Base-by-base conservation (phyloP, 2,329 filamentous ascomycete genomes). In the Passalora sequoiae region DNA sequence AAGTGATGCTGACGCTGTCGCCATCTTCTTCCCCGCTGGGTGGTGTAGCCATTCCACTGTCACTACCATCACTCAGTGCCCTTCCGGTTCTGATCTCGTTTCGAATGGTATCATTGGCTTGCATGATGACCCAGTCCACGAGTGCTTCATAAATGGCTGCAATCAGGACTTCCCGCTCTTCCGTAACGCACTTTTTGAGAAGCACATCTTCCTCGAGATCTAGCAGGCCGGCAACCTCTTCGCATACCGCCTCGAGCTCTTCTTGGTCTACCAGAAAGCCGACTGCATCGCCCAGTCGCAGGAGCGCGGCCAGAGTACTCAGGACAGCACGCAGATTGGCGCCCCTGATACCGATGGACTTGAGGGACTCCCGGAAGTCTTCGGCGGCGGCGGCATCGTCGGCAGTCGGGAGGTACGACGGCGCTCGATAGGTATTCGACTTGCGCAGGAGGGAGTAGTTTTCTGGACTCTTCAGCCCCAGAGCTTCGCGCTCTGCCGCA, bases 301-400 rank as follows among this genome's bases (percentile, higher is more conserved):
- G 71, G 10, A 98, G 70, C 20, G 86, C 91, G 2, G 89, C 86
- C 13, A 98, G 75, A 0, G 83, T 83, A 0, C 89, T 92, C 39
- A 98, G 84, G 44, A 98, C 76, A 58, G 86, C 85, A 43, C 89
- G 80, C 54, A 94, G 82, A 19, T 81, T 74, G 8, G 84, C 77
- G 5, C 92, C 92, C 65, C 92, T 96, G 67, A 98, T 94, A 13
- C 92, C 92, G 57, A 98, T 91, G 2, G 86, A 81, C 64, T 94
- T 95, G 19, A 98, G 71, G 6, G 88, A 84, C 24, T 82, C 73
- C 38, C 91, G 81, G 65, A 96, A 94, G 63, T 98, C 92, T 61
- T 98, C 92, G 6, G 91, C 92, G 1, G 89, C 81, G 1, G 92
- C 92, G 5, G 81, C 83, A 69, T 98, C 92, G 57, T 98, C 92